Evolutionary conservation across 164 flowering plant genomes (phyloP).

Genomic region (Protea cynaroides): DNA sequence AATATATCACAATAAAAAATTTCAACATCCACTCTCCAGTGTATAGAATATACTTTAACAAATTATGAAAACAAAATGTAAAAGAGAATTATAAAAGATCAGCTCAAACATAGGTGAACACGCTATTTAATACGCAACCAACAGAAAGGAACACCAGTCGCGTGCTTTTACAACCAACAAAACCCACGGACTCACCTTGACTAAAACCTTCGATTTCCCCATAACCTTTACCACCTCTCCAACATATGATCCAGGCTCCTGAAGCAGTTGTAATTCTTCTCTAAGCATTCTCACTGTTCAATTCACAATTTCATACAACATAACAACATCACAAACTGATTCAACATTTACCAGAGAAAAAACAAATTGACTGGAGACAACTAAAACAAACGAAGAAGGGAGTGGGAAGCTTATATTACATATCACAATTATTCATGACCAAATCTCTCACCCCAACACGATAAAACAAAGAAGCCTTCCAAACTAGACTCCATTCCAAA

Average conservation of each 20-base stretch:
- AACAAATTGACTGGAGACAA: background rate
- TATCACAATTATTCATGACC: background rate
- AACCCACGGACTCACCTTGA: slow-evolving; percentile 48
- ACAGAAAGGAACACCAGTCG: background rate
- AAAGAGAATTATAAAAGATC: background rate
- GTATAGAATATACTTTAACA: too few relatives aligned
- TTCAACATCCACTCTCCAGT: too few relatives aligned
- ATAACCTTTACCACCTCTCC: slow-evolving; percentile 99
- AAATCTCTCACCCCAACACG: background rate
- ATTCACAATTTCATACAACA: background rate
- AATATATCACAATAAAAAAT: background rate
- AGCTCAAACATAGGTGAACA: background rate
- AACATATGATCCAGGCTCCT: slow-evolving; percentile 98
- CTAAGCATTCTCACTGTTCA: slow-evolving; percentile 80
- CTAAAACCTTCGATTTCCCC: slow-evolving; percentile 96
- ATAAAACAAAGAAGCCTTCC: too few relatives aligned
- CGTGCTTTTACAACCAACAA: background rate
- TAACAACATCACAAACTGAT: background rate
- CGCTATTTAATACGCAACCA: background rate
- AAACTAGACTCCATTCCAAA: too few relatives aligned
- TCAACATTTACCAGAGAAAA: background rate
- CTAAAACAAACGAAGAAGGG: too few relatives aligned
- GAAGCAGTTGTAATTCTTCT: slow-evolving; percentile 92
- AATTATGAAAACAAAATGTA: background rate
- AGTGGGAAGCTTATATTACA: too few relatives aligned